Evolutionary conservation across 1,139 yeast species (phyloP), one percentile per base, ranked within the genome.

Genomic region (Geotrichum reessii): DNA sequence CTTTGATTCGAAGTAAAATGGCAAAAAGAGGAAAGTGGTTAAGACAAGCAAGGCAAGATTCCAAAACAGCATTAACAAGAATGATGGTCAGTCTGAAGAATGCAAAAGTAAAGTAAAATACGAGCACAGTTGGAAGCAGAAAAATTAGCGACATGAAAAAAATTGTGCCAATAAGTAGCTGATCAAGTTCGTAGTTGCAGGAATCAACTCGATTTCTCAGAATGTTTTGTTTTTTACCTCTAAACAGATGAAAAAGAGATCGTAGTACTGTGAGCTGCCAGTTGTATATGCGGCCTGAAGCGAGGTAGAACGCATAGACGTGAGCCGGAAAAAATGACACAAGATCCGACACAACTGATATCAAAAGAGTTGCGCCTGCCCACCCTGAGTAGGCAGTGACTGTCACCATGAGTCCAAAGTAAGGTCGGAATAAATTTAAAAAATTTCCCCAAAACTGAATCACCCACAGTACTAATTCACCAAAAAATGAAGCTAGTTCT

Each of bases 11-110:
- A 51, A 93, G 74, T 57, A 95, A 74, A 1, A 92, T 71, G 0
- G 91, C 92, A 73, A 93, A 93, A 22, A 92, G 70, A 0, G 99
- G 99, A 66, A 87, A 83, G 69, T 91, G 93, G 67, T 91, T 92
- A 57, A 91, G 71, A 48, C 83, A 72, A 11, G 93, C 83, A 61
- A 89, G 78, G 0, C 79, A 60, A 53, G 86, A 77, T 66, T 90
- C 95, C 40, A 87, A 72, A 1, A 77, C 63, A 19, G 86, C 84
- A 54, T 82, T 76, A 6, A 78, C 60, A 7, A 78, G 63, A 51
- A 90, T 75, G 7, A 83, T 77, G 0, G 77, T 63, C 40, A 90
- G 68, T 57, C 92, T 75, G 11, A 85, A 74, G 0, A 80, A 64
- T 24, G 90, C 87, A 71, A 90, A 93, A 52, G 86, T 82, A 44